Conservation (phyloP, 345 rosid species). For the Zanthoxylum bungeanum region DNA sequence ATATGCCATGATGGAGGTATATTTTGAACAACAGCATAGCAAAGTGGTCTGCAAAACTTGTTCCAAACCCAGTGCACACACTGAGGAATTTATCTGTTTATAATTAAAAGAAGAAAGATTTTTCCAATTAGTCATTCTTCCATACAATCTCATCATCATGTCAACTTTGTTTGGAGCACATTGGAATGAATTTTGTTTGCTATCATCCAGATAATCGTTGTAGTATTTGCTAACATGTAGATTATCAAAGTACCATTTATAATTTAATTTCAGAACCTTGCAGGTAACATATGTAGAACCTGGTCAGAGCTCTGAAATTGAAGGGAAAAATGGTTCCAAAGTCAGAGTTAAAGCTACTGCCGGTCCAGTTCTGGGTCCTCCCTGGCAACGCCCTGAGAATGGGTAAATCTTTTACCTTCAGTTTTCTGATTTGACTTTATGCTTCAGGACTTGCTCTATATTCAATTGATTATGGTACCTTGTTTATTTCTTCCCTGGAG, state of each 20-base stretch:
- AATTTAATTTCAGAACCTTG: conserved; percentile 27
- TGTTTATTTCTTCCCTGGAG: neutral
- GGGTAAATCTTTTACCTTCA: conserved; percentile 43
- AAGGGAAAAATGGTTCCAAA: conserved; percentile 43
- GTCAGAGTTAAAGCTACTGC: conserved; percentile 70
- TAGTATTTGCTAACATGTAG: neutral
- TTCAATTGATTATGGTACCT: neutral
- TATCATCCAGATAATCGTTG: neutral
- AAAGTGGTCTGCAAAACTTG: neutral
- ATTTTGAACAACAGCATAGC: neutral
- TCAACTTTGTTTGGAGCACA: neutral
- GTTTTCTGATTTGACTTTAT: conserved; percentile 6
- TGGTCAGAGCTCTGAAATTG: conserved; percentile 55
- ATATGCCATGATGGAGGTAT: neutral
- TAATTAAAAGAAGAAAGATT: too few relatives aligned
- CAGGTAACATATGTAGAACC: conserved; percentile 87
- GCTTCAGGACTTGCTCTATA: neutral
- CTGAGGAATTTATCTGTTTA: neutral
- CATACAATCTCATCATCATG: neutral
- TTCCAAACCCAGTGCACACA: neutral
- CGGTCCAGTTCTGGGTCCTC: conserved; percentile 95
- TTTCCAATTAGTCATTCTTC: neutral
- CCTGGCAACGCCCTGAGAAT: conserved; percentile 97
- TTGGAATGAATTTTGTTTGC: neutral
- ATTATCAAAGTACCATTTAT: neutral